phyloP scores from a whole-genome alignment of 768 basidiomycete species.

The Termitomyces sp. region DNA sequence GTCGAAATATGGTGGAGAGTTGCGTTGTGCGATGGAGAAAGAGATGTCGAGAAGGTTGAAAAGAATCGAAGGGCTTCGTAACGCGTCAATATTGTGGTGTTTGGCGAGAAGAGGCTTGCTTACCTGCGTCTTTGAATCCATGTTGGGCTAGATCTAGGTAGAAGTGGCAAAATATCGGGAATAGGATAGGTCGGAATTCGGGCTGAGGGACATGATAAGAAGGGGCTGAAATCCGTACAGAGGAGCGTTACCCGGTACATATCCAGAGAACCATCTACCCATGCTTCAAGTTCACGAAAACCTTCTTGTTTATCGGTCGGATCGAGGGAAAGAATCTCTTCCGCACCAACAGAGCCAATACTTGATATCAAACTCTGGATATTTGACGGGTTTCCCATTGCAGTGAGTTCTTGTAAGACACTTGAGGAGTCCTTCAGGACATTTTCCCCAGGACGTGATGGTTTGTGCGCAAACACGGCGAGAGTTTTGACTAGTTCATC shows the following conservation, averaged over 20 bases:
- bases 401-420: slow-evolving; percentile 63
- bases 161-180: slow-evolving; percentile 96
- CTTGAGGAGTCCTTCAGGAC: slow-evolving; percentile 59
- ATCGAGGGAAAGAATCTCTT: slow-evolving; percentile 76
- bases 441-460: slow-evolving; percentile 64
- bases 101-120: slow-evolving; percentile 28
- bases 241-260: slow-evolving; percentile 68
- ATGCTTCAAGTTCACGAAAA: slow-evolving; percentile 78
- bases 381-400: slow-evolving; percentile 65
- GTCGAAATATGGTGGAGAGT: slow-evolving; percentile 77
- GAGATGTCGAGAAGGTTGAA: slow-evolving; percentile 59
- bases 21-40: slow-evolving; percentile 59
- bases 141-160: slow-evolving; percentile 91
- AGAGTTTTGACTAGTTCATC: slow-evolving; percentile 52
- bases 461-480: slow-evolving; percentile 67
- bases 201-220: slow-evolving; percentile 44
- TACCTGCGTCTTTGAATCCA: slow-evolving; percentile 88
- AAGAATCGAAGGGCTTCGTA: slow-evolving; percentile 69
- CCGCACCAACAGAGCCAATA: slow-evolving; percentile 74
- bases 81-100: slow-evolving; percentile 13
- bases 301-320: slow-evolving; percentile 85
- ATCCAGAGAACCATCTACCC: slow-evolving; percentile 88
- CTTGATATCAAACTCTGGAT: slow-evolving; percentile 75
- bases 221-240: slow-evolving; percentile 17
- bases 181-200: slow-evolving; percentile 89